phyloP scores from a whole-genome alignment of 805 yeast species.

The Lipomyces japonicus region DNA sequence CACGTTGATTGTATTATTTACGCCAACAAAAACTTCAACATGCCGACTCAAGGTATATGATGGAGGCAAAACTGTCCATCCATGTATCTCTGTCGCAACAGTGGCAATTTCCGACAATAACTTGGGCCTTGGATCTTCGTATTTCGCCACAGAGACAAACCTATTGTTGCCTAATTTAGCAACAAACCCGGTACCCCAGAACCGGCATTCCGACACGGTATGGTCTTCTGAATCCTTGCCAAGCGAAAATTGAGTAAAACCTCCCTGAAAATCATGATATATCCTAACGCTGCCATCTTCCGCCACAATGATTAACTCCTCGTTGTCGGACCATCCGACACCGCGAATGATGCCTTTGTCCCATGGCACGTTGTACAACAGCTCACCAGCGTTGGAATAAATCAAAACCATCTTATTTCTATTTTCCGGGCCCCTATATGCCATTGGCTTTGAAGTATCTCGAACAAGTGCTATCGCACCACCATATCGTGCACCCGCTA shows the following conservation, averaged over 20 bases:
- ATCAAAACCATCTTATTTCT: conserved; percentile 32
- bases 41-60: conserved; percentile 28
- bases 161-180: conserved; percentile 43
- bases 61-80: conserved; percentile 38
- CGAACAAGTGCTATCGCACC: conserved; percentile 44
- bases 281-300: conserved; percentile 51
- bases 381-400: conserved; percentile 36
- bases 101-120: conserved; percentile 24
- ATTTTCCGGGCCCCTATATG: conserved; percentile 26
- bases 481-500: conserved; percentile 50
- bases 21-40: conserved; percentile 35
- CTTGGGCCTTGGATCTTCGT: conserved; percentile 38
- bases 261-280: conserved; percentile 64
- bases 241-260: conserved; percentile 53
- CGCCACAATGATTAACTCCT: conserved; percentile 54
- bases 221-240: conserved; percentile 38
- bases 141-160: conserved; percentile 43
- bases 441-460: conserved; percentile 23
- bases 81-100: conserved; percentile 23
- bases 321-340: conserved; percentile 51
- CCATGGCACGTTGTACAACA: conserved; percentile 35
- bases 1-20: conserved; percentile 28
- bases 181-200: conserved; percentile 46
- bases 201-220: conserved; percentile 40
- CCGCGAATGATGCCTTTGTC: conserved; percentile 50